These are phyloP conservation scores for Lentinula guzmanii DNA, from an alignment of 768 basidiomycete genomes.

Conservation along the genomic window DNA sequence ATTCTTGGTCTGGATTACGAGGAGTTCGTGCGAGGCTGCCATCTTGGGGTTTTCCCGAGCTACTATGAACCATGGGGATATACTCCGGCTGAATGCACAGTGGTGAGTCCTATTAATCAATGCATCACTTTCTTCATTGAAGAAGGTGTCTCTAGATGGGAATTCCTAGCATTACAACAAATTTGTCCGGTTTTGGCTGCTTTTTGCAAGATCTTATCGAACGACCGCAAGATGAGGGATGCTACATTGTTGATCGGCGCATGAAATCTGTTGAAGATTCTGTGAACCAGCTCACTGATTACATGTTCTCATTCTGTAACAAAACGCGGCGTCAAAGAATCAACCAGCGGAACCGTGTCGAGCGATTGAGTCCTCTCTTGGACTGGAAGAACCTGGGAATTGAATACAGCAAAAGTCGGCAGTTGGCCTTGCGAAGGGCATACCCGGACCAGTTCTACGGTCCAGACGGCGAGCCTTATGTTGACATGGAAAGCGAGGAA, in stretches of 20 bases:
- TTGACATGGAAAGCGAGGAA: constrained; percentile 25
- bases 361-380: constrained; percentile 84
- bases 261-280: constrained; percentile 88
- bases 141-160: constrained; percentile 65
- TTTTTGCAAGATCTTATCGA: constrained; percentile 99
- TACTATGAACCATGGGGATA: constrained; percentile 98
- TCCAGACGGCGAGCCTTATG: constrained; percentile 33
- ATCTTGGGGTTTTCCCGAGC: constrained; percentile 96
- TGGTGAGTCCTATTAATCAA: too few species aligned
- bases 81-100: constrained; percentile 98
- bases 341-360: constrained; percentile 97
- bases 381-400: constrained; percentile 99
- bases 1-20: constrained; percentile 97
- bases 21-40: constrained; percentile 97
- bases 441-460: constrained; percentile 92
- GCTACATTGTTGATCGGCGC: constrained; percentile 94
- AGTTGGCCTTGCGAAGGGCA: constrained; percentile 85
- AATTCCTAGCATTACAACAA: constrained; percentile 95
- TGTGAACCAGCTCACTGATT: constrained; percentile 72
- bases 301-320: constrained; percentile 68
- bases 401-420: constrained; percentile 94
- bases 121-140: neutral
- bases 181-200: constrained; percentile 95
- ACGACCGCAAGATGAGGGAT: constrained; percentile 88
- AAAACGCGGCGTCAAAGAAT: constrained; percentile 96